These are phyloP conservation scores for Geoglossum glabrum DNA, from an alignment of 495 filamentous ascomycete genomes.

Conservation along the genomic window DNA sequence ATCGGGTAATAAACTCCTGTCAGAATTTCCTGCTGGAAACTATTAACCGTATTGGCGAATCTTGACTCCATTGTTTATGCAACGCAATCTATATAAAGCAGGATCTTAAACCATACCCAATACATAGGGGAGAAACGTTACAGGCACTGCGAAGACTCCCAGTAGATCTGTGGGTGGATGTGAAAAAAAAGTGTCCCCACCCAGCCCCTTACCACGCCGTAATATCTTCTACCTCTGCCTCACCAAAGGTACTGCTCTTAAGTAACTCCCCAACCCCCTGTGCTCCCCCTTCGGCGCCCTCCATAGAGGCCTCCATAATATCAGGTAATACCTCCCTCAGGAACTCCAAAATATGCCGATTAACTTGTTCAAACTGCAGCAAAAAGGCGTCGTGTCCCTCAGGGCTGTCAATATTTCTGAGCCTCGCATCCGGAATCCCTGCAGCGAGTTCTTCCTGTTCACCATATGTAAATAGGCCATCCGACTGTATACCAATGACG, in stretches of 20 bases:
- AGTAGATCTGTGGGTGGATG: too few relatives aligned
- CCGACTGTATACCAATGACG: slow-evolving; percentile 80
- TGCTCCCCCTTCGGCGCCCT: background rate
- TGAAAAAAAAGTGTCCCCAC: too few relatives aligned
- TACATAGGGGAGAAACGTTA: too few relatives aligned
- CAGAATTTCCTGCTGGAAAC: background rate
- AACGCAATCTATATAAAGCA: background rate
- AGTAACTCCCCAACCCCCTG: slow-evolving; percentile 28
- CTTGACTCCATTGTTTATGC: background rate
- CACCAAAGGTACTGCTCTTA: slow-evolving; percentile 78
- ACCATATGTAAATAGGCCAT: slow-evolving; percentile 89
- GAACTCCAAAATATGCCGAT: slow-evolving; percentile 67
- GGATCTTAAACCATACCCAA: background rate
- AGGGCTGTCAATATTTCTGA: slow-evolving; percentile 74
- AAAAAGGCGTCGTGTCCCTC: slow-evolving; percentile 96
- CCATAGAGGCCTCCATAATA: slow-evolving; percentile 38
- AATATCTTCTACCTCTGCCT: slow-evolving; percentile 92
- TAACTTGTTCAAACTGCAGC: slow-evolving; percentile 93
- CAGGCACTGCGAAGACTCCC: too few relatives aligned
- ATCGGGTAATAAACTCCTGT: background rate
- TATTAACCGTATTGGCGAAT: background rate
- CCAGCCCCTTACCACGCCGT: slow-evolving; percentile 56
- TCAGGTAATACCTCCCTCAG: slow-evolving; percentile 65
- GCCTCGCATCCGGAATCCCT: slow-evolving; percentile 53
- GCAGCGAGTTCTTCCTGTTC: slow-evolving; percentile 84